Evolutionary conservation across 257 asterid species (phyloP), one percentile per base, ranked within the genome.

Genomic region (Nicotiana paniculata): DNA sequence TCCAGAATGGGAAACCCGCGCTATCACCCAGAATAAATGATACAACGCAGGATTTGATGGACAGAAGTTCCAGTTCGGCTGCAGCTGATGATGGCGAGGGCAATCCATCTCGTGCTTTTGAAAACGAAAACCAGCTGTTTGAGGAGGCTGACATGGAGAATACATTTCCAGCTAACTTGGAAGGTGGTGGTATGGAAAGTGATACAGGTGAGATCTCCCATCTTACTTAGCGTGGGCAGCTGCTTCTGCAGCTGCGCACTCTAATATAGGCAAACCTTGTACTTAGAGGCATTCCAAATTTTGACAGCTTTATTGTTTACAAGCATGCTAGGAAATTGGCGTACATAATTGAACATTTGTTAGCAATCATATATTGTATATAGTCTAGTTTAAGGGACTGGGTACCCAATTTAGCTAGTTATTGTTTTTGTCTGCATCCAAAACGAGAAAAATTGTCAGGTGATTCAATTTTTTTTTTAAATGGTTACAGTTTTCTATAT

Each of bases 121-220:
- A 88, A 83, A 91, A 84, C 21, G 87, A 67, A 81, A 92, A 90
- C 64, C 88, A 90, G 51, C 48, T 88, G 58, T 89, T 89, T 85
- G 87, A 90, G 70, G 95, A 89, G 16, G 83, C 88, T 30, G 91
- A 81, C 57, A 43, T 79, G 9, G 83, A 86, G 37, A 69, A 33
- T 46, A 30, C 59, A 48, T 54, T 37, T 32, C 85, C 83, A 26
- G 81, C 90, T 58, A 75, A 59, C 69, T 3, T 61, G 6, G 85
- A 81, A 12, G 82, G 83, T 84, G 86, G 48, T 79, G 87, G 81
- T 65, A 53, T 30, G 83, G 85, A 83, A 74, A 84, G 66, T 32
- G 62, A 80, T 64, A 48, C 83, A 48, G 65, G 21, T 30, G 83
- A 63, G 62, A 68, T 64, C 77, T 48, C 83, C 35, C 83, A 65